These are phyloP conservation scores for Forsythia viridissima DNA, from an alignment of 257 asterid species.

Conservation along the genomic window DNA sequence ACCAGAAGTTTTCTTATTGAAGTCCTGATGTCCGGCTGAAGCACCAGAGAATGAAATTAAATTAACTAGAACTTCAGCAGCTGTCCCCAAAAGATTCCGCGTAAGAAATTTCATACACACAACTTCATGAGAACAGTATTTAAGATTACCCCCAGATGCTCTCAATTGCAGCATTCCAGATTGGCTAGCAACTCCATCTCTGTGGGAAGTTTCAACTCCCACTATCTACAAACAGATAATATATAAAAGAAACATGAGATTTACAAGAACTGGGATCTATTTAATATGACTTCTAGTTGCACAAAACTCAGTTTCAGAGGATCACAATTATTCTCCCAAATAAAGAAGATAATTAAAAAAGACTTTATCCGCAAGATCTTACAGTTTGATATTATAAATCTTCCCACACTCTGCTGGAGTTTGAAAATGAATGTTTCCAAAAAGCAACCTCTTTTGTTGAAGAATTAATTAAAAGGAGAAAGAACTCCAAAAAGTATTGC, in stretches of 20 bases:
- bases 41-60: constrained; percentile 30
- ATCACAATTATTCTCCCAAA: background rate
- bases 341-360: background rate
- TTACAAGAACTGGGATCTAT: background rate
- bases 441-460: background rate
- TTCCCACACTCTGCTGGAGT: background rate
- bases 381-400: background rate
- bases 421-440: background rate
- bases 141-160: constrained; percentile 22
- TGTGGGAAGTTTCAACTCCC: constrained; percentile 18
- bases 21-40: constrained; percentile 22
- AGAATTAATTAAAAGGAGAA: background rate
- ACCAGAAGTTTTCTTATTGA: constrained; percentile 19
- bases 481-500: background rate
- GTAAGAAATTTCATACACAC: background rate
- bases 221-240: constrained; percentile 16
- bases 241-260: background rate
- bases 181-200: constrained; percentile 19
- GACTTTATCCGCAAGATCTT: background rate
- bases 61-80: constrained; percentile 8
- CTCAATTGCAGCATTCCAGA: constrained; percentile 10
- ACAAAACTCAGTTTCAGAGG: background rate
- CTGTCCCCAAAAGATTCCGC: background rate
- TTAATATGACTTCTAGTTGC: background rate
- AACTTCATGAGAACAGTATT: constrained; percentile 1